Evolutionary conservation across 2,329 filamentous ascomycete species (phyloP).

Genomic region (Fusarium irregulare): DNA sequence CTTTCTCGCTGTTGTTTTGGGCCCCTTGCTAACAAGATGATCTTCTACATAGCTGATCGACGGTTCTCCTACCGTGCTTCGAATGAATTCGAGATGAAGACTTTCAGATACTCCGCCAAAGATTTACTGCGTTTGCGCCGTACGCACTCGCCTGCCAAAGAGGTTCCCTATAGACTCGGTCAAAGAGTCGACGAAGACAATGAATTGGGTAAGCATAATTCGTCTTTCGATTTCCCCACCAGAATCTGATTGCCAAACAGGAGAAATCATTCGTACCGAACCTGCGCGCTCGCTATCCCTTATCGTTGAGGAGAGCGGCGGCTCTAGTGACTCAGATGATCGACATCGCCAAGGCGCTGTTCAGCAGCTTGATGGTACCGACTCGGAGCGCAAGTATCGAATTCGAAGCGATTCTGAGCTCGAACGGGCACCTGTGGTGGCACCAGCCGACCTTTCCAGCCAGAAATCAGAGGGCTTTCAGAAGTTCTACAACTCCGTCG

Average conservation of each 20-base stretch:
- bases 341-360: conserved; percentile 32
- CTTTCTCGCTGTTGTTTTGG: conserved; percentile 11
- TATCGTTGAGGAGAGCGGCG: conserved; percentile 48
- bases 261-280: conserved; percentile 49
- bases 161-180: conserved; percentile 47
- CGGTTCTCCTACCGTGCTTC: conserved; percentile 53
- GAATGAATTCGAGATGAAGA: conserved; percentile 55
- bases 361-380: conserved; percentile 55
- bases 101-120: conserved; percentile 56
- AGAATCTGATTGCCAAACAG: conserved; percentile 35
- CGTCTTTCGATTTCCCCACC: background rate
- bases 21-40: conserved; percentile 48
- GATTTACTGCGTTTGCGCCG: conserved; percentile 57
- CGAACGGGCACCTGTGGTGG: conserved; percentile 61
- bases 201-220: conserved; percentile 54
- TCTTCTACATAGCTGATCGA: conserved; percentile 45
- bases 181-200: conserved; percentile 53
- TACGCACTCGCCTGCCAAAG: conserved; percentile 37
- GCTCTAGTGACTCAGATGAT: conserved; percentile 21
- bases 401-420: conserved; percentile 59
- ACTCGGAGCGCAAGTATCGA: conserved; percentile 58
- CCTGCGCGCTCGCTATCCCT: conserved; percentile 45
- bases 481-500: conserved; percentile 74
- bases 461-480: conserved; percentile 75
- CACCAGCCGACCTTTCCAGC: conserved; percentile 63